Base-by-base conservation (phyloP, 495 filamentous ascomycete species). In the Aspergillus funiculosus region DNA sequence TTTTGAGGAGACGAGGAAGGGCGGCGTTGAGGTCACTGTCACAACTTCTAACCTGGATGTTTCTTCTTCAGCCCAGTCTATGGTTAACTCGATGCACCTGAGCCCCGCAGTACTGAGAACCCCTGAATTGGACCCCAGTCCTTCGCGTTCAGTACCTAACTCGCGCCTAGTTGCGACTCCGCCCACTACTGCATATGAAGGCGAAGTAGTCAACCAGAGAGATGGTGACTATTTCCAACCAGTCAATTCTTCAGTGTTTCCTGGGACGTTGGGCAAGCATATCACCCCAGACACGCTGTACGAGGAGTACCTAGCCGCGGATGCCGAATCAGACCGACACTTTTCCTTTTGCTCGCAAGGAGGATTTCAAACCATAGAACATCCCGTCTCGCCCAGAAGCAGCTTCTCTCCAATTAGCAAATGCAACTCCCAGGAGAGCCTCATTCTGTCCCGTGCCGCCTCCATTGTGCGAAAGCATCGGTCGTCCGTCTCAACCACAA, bases 361-460 rank as follows among this genome's bases (percentile, higher is more conserved):
- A 24, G 58, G 63, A 26, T 62, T 67, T 22, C 57, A 67, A 9
- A 60, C 67, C 0, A 66, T 63, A 17, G 60, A 70, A 36, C 61
- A 66, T 32, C 61, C 64, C 21, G 55, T 64, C 41, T 72, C 72
- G 32, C 67, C 66, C 6, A 65, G 73, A 21, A 78, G 71, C 55
- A 78, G 73, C 59, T 71, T 69, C 42, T 74, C 76, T 3, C 75
- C 69, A 5, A 74, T 77, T 35, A 80, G 76, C 68, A 79, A 78
- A 41, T 74, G 70, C 50, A 76, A 73, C 53, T 79, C 76, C 20
- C 71, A 78, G 39, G 77, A 79, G 50, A 79, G 75, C 54, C 61
- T 78, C 26, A 69, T 76, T 32, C 53, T 73, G 43, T 76, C 71
- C 10, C 61, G 73, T 40, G 62, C 64, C 8, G 62, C 70, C 20